Percentiles rank a stretch among this genome's conserved stretches.
Conservation (phyloP, 768 basidiomycete species). For the Suillus luteus region DNA sequence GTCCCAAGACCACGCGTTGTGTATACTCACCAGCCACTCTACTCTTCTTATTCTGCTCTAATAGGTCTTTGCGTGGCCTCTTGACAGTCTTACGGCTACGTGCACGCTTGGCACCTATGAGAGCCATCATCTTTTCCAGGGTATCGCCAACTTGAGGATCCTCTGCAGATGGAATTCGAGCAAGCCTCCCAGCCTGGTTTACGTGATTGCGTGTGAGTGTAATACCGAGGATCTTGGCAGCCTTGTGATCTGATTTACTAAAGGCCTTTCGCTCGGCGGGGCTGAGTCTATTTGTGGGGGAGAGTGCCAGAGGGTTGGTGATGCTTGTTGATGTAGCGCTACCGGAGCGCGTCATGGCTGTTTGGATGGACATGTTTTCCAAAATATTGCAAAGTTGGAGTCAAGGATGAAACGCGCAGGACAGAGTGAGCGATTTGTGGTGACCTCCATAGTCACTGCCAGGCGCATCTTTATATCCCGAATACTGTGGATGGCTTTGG, state of each 20-base stretch:
- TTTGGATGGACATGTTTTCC: neutral
- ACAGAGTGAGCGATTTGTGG: neutral
- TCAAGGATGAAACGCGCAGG: neutral
- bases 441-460: too few species aligned
- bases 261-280: slow-evolving; percentile 14
- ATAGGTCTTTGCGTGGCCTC: slow-evolving; percentile 11
- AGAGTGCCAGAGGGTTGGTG: slow-evolving; percentile 3
- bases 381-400: neutral
- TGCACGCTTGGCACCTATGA: slow-evolving; percentile 15
- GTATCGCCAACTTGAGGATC: neutral
- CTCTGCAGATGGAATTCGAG: neutral
- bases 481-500: slow-evolving; percentile 1
- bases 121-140: slow-evolving; percentile 15
- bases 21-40: neutral
- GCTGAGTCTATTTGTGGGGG: slow-evolving; percentile 15
- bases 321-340: neutral
- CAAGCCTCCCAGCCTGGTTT: neutral
- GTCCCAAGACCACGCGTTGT: slow-evolving; percentile 9
- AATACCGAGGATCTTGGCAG: slow-evolving; percentile 18
- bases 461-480: neutral
- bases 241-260: slow-evolving; percentile 18
- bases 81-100: slow-evolving; percentile 12
- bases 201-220: slow-evolving; percentile 21
- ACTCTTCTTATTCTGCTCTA: slow-evolving; percentile 11
- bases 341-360: neutral